Evolutionary conservation across 805 yeast genomes (phyloP), one percentile per base, ranked within the genome.

Genomic region (Teunomyces panamensis): DNA sequence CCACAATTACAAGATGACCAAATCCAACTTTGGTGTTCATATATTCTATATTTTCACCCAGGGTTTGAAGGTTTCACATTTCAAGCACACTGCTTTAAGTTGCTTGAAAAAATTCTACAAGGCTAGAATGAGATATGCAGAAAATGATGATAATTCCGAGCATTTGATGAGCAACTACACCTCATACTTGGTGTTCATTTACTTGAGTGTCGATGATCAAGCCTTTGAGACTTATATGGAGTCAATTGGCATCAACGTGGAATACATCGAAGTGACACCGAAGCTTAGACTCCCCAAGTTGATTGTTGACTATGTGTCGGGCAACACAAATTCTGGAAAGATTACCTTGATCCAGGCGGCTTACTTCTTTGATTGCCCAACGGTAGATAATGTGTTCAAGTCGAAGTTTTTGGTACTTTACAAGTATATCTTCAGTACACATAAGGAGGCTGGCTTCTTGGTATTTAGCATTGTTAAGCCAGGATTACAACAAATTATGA

Each of bases 51-150:
- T 77, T 16, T 63, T 80, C 14, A 68, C 79, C 3, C 82, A 78
- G 56, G 92, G 91, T 0, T 62, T 85, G 35, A 75, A 78, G 32
- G 64, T 80, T 7, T 81, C 89, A 6, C 81, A 78, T 47, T 71
- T 84, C 16, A 78, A 76, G 48, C 75, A 73, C 8, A 65, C 73
- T 2, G 77, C 87, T 0, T 57, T 79, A 30, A 67, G 64, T 1
- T 69, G 79, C 20, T 56, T 84, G 54, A 69, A 68, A 43, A 57
- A 63, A 0, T 60, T 80, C 20, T 74, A 80, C 57, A 65, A 66
- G 17, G 64, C 73, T 14, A 66, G 83, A 51, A 73, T 69, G 48
- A 56, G 55, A 28, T 76, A 44, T 20, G 42, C 26, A 3, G 32
- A 16, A 3, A 76, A 44, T 17, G 42, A 27, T n/a, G 26, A n/a